A percentile compares a stretch with the other conserved stretches of the same genome.
These are phyloP conservation scores for Cutaneotrichosporon curvatum DNA, from an alignment of 1,284 basidiomycete genomes.

Conservation along the genomic window DNA sequence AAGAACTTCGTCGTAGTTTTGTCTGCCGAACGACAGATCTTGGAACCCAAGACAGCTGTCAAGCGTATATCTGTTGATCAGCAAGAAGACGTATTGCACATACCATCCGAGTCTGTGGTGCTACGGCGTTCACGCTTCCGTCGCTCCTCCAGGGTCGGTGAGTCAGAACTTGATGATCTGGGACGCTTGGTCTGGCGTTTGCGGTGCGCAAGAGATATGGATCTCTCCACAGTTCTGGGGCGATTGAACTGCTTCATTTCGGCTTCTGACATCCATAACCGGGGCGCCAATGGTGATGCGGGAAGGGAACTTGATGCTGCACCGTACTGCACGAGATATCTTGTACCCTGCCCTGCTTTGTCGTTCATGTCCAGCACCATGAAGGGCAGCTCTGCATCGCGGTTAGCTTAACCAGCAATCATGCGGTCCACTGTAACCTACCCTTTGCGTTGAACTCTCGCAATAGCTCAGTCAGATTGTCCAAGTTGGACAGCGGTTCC, in stretches of 20 bases:
- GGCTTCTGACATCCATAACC: constrained; percentile 18
- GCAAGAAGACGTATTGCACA: background rate
- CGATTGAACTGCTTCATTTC: constrained; percentile 13
- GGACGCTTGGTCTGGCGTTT: background rate
- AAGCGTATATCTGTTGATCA: background rate
- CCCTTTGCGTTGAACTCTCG: constrained; percentile 39
- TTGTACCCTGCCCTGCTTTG: background rate
- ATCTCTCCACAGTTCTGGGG: background rate
- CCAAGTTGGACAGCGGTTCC: constrained; percentile 53
- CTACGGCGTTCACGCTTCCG: too few relatives aligned
- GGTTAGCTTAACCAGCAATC: too few relatives aligned
- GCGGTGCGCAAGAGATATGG: background rate
- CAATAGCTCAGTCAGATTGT: constrained; percentile 49
- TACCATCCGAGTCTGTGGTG: too few relatives aligned
- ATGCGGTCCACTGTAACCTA: too few relatives aligned
- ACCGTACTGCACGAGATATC: constrained; percentile 22
- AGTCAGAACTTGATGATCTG: background rate
- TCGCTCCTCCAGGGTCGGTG: too few relatives aligned
- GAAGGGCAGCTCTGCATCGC: constrained; percentile 19
- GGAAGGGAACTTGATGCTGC: background rate
- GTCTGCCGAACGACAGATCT: background rate
- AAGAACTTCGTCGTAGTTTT: background rate
- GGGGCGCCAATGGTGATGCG: constrained; percentile 19
- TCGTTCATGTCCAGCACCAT: constrained; percentile 15
- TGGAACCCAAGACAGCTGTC: background rate